Base-by-base conservation (phyloP, 192 early-diverging fungal species). In the Linderina pennispora region DNA sequence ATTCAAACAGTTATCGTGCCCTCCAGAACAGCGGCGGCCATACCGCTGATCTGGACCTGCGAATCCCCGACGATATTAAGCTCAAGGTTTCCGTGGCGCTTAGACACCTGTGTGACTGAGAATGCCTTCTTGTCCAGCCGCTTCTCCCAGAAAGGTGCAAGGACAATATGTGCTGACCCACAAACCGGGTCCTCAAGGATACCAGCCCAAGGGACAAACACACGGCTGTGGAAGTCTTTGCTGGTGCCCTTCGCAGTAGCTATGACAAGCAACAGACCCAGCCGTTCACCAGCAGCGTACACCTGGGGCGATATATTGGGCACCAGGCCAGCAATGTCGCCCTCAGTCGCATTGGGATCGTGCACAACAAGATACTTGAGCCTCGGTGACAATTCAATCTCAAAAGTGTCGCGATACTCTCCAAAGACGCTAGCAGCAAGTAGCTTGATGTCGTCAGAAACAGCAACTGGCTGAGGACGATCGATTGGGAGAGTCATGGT, bases 61-160 rank as follows among this genome's bases (percentile, higher is more conserved):
- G 2, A 10, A 26, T 52, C 14, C 24, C 19, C 35, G 8, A 32
- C 28, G n/a, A 64, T 10, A 21, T 11, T 18, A 7, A 39, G 24
- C 2, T 17, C 20, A 23, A 64, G 13, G 2, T 52, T 44, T 13
- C 53, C 61, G 21, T 48, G 35, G 25, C 56, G 28, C 26, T 36
- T 23, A 8, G 62, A 65, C 28, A 45, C 48, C 55, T 65, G 62
- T 15, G 40, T 21, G 4, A 55, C 48, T 0, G 21, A 11, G 40
- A 65, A 53, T 1, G 4, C n/a, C 2, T 16, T 13, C 36, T 53
- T 53, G 15, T 20, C 40, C n/a, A 65, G 28, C 5, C 21, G 22
- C 8, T 44, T 19, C 5, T 33, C 21, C 62, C 62, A 65, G 46
- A 65, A 58, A 23, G 53, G 62, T 13, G 50, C 62, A 28, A 65